Evolutionary conservation across 768 basidiomycete genomes (phyloP).

Genomic region (Phanerodontia chrysosporium): DNA sequence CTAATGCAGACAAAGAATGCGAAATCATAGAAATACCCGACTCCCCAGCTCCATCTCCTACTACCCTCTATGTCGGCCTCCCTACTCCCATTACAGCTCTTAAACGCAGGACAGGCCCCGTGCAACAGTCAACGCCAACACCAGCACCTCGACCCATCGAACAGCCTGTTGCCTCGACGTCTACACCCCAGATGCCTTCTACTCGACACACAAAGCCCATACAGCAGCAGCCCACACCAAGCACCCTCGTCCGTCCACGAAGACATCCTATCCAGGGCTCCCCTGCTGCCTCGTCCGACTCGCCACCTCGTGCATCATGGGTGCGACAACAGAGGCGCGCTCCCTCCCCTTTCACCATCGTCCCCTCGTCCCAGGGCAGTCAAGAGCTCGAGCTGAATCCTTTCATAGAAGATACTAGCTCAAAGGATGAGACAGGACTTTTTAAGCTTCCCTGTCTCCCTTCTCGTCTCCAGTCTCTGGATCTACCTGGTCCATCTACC

Average conservation of each 20-base stretch:
- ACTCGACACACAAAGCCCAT: neutral
- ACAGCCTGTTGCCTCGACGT: neutral
- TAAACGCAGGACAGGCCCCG: neutral
- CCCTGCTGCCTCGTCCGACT: too few relatives aligned
- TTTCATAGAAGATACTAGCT: neutral
- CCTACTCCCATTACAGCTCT: neutral
- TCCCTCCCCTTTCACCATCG: neutral
- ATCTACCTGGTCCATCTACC: neutral
- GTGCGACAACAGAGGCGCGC: neutral
- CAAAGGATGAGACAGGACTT: neutral
- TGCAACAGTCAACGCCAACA: neutral
- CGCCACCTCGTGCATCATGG: neutral
- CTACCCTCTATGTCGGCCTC: neutral
- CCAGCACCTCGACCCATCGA: neutral
- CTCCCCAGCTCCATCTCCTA: neutral
- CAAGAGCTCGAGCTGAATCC: neutral
- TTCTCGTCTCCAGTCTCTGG: neutral
- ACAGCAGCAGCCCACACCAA: neutral
- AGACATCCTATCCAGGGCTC: neutral
- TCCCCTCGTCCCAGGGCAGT: neutral
- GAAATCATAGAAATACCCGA: neutral
- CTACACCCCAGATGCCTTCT: neutral
- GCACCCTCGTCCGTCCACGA: neutral
- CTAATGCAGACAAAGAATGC: neutral
- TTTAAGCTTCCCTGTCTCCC: conserved; percentile 2